A percentile compares a stretch with the other conserved stretches of the same genome.
Conservation (phyloP, 345 rosid genomes). For the Arabis hirsuta region DNA sequence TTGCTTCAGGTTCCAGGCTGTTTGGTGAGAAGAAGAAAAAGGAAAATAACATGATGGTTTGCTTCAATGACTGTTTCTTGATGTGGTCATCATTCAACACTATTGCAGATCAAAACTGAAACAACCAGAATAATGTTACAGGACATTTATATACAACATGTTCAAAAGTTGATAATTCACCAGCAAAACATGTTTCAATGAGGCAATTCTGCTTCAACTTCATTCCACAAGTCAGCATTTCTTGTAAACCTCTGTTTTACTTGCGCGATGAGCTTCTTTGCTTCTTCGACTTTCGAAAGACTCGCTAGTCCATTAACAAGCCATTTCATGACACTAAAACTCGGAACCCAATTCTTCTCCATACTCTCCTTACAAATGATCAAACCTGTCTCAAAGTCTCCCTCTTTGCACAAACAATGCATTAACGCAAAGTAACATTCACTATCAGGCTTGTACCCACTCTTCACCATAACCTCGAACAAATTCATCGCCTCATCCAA, state of each 20-base stretch:
- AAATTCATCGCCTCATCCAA: constrained; percentile 63
- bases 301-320: constrained; percentile 70
- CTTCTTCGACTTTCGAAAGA: constrained; percentile 61
- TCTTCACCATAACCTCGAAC: constrained; percentile 57
- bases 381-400: constrained; percentile 69
- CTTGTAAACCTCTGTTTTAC: constrained; percentile 62
- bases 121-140: too few relatives aligned
- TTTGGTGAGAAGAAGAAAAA: neutral
- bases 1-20: neutral
- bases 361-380: constrained; percentile 60
- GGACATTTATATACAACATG: too few relatives aligned
- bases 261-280: constrained; percentile 53
- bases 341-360: constrained; percentile 74
- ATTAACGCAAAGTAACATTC: constrained; percentile 60
- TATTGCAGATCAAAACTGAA: too few relatives aligned
- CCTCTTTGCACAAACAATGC: constrained; percentile 55
- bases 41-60: neutral
- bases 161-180: neutral
- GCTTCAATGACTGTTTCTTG: neutral
- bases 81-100: too few relatives aligned
- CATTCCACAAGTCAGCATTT: constrained; percentile 64
- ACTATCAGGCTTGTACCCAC: constrained; percentile 55
- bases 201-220: constrained; percentile 72
- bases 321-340: constrained; percentile 59
- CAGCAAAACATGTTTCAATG: constrained; percentile 37